Evolutionary conservation across 768 basidiomycete species (phyloP).

Genomic region (Crucibulum laeve): DNA sequence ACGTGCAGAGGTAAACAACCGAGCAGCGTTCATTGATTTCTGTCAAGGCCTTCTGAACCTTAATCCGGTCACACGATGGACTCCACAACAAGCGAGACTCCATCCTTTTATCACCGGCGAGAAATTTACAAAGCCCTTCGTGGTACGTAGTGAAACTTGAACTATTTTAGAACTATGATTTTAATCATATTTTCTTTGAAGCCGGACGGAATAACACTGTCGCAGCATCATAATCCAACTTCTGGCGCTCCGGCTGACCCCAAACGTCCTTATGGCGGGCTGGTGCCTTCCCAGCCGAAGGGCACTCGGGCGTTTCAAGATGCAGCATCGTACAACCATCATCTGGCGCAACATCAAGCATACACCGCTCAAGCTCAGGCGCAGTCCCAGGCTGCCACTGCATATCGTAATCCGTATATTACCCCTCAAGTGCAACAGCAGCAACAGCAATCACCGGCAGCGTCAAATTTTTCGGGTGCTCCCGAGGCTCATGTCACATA

Average conservation of each 20-base stretch:
- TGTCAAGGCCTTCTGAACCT: conserved; percentile 91
- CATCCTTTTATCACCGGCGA: conserved; percentile 99
- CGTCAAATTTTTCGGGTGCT: conserved; percentile 21
- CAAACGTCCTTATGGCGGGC: conserved; percentile 89
- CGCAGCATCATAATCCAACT: conserved; percentile 24
- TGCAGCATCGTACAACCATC: conserved; percentile 92
- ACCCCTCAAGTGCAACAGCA: conserved; percentile 35
- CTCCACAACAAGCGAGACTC: conserved; percentile 90
- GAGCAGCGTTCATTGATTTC: conserved; percentile 96
- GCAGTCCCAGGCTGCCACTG: conserved; percentile 65
- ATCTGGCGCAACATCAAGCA: conserved; percentile 89
- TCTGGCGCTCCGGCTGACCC: conserved; percentile 45
- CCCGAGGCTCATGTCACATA: conserved; percentile 25
- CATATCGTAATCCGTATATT: conserved; percentile 81
- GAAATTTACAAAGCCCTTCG: conserved; percentile 85
- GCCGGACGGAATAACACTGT: conserved; percentile 47
- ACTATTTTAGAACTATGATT: conserved; percentile 4
- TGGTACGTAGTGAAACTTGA: conserved; percentile 54
- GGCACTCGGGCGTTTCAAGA: conserved; percentile 85
- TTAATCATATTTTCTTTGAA: conserved; percentile 16
- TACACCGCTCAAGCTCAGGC: conserved; percentile 85
- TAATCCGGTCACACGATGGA: conserved; percentile 95
- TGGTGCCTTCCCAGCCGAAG: conserved; percentile 86
- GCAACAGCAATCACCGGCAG: conserved; percentile 22
- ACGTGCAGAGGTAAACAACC: conserved; percentile 80